Conservation (phyloP, 345 rosid genomes). For the Syzygium grande region DNA sequence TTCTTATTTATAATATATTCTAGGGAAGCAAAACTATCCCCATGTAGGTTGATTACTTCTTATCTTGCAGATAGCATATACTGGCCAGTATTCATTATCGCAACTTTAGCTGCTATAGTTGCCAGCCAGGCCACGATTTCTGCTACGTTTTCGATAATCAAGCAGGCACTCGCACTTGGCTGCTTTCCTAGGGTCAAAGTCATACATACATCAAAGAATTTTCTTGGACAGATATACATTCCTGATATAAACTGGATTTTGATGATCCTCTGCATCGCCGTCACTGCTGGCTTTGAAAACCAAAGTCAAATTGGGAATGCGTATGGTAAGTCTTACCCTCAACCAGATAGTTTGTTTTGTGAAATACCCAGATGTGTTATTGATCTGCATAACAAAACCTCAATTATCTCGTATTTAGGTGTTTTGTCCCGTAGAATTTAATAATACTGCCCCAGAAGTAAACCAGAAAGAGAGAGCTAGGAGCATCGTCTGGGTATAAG, state of each 20-base stretch:
- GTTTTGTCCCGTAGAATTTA: not conserved
- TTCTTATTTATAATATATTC: not conserved
- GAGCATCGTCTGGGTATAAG: not conserved
- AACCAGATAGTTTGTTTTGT: not conserved
- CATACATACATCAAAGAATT: conserved; percentile 73
- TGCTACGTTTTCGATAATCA: conserved; percentile 68
- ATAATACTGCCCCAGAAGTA: not conserved
- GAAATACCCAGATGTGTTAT: not conserved
- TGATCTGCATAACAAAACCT: not conserved
- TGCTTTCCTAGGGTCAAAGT: conserved; percentile 79
- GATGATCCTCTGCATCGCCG: conserved; percentile 66
- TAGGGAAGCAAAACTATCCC: not conserved
- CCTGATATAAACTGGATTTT: conserved; percentile 81
- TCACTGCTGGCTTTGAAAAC: conserved; percentile 64
- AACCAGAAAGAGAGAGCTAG: not conserved
- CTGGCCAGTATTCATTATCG: conserved; percentile 67
- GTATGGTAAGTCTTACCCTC: conserved; percentile 38
- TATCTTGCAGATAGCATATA: conserved; percentile 39
- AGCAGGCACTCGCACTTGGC: conserved; percentile 74
- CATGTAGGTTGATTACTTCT: not conserved
- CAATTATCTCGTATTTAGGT: not conserved
- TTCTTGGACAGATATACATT: conserved; percentile 55
- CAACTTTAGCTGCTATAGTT: conserved; percentile 66
- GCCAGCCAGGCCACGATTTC: conserved; percentile 83
- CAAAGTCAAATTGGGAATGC: conserved; percentile 78